A percentile compares a stretch with the other conserved stretches of the same genome.
These are phyloP conservation scores for Chaetomium olivaceum DNA, from an alignment of 2,329 filamentous ascomycete genomes.

Conservation along the genomic window DNA sequence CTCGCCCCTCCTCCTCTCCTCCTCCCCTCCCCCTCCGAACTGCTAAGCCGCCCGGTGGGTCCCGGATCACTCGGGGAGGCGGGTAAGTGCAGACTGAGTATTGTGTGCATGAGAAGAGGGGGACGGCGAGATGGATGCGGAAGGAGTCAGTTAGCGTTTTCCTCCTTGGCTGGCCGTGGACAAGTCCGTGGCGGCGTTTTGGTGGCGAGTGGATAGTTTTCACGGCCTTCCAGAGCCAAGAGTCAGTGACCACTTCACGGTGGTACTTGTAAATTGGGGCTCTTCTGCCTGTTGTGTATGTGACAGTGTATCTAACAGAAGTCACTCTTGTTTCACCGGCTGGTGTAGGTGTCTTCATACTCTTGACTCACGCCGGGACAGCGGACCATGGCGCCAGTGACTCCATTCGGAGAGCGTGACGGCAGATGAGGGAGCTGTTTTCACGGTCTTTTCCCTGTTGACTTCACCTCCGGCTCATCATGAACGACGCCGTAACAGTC, in stretches of 20 bases:
- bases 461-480: background rate
- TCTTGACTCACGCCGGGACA: background rate
- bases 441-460: background rate
- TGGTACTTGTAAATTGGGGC: background rate
- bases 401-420: background rate
- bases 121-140: constrained; percentile 14
- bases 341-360: background rate
- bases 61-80: constrained; percentile 12
- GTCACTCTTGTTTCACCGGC: background rate
- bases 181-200: background rate
- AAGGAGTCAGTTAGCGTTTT: background rate
- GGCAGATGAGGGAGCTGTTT: background rate
- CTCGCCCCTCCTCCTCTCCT: background rate
- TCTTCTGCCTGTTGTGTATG: background rate
- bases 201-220: background rate
- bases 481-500: background rate
- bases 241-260: background rate
- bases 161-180: background rate
- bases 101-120: background rate
- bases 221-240: background rate
- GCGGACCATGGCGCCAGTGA: background rate
- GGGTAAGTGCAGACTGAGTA: background rate
- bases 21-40: no score
- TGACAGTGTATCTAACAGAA: background rate
- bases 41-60: background rate